These are phyloP conservation scores for Epichloe typhina DNA, from an alignment of 2,329 filamentous ascomycete species.

Conservation along the genomic window DNA sequence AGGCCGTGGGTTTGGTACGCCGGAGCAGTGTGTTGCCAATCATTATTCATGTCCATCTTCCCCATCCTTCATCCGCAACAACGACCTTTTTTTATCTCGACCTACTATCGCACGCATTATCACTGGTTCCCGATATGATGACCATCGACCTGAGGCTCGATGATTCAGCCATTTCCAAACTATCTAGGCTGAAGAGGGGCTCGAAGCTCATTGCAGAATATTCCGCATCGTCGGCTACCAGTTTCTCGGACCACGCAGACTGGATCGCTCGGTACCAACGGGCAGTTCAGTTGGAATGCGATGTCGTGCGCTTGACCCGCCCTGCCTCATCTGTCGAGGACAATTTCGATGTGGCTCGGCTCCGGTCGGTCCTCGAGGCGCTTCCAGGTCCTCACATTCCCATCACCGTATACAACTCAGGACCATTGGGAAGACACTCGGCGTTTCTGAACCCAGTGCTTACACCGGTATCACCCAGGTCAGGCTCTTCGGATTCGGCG, in stretches of 20 bases:
- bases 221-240: conserved; percentile 24
- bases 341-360: conserved; percentile 45
- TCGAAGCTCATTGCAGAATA: conserved; percentile 51
- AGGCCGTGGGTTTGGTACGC: conserved; percentile 45
- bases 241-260: conserved; percentile 40
- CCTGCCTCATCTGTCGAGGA: conserved; percentile 44
- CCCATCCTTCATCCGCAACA: conserved; percentile 12
- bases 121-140: conserved; percentile 49
- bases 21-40: conserved; percentile 49
- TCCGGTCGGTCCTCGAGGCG: conserved; percentile 36
- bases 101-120: conserved; percentile 44
- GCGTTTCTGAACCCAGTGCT: conserved; percentile 53
- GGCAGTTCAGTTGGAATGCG: conserved; percentile 44
- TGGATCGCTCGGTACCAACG: conserved; percentile 46
- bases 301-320: conserved; percentile 48
- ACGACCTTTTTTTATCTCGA: conserved; percentile 33
- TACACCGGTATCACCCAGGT: conserved; percentile 41
- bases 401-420: conserved; percentile 52
- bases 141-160: conserved; percentile 48
- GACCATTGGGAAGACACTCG: conserved; percentile 47
- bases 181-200: conserved; percentile 37
- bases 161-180: conserved; percentile 32
- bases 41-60: conserved; percentile 35
- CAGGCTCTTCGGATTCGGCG: conserved; percentile 4
- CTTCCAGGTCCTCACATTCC: conserved; percentile 32